Evolutionary conservation across 2,329 filamentous ascomycete species (phyloP).

Genomic region (Xylogone sp.): DNA sequence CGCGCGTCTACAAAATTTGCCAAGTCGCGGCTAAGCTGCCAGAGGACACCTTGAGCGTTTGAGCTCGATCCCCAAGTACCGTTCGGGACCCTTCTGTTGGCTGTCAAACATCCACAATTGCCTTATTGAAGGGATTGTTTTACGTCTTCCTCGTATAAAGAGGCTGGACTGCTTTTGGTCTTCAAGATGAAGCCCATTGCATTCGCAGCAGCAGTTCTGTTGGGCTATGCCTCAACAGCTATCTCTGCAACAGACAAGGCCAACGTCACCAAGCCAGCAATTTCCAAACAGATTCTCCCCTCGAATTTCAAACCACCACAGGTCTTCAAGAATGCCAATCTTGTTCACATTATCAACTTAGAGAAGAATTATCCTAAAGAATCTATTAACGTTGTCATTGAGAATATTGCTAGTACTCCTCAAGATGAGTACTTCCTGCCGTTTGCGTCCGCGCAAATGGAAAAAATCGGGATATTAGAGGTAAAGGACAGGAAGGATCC

Average conservation of each 20-base stretch:
- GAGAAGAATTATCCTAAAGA: conserved; percentile 92
- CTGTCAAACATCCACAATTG: background rate
- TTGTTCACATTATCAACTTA: conserved; percentile 84
- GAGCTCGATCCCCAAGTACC: background rate
- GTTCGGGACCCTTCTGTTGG: background rate
- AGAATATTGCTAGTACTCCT: conserved; percentile 75
- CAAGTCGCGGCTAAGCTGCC: background rate
- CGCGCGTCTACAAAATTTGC: background rate
- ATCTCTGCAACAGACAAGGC: conserved; percentile 20
- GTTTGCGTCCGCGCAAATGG: conserved; percentile 73
- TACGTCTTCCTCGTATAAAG: background rate
- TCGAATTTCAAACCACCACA: conserved; percentile 77
- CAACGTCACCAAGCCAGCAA: conserved; percentile 33
- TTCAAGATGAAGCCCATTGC: conserved; percentile 31
- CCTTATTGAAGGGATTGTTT: background rate
- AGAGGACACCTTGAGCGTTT: background rate
- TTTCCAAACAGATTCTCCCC: conserved; percentile 57
- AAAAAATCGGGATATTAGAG: conserved; percentile 79
- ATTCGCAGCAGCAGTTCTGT: conserved; percentile 52
- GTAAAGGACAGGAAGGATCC: conserved; percentile 87
- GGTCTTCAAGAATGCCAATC: conserved; percentile 89
- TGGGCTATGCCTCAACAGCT: conserved; percentile 40
- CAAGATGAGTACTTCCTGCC: conserved; percentile 91
- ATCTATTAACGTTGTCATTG: conserved; percentile 87
- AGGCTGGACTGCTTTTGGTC: conserved; percentile 14